Evolutionary conservation across 2,329 filamentous ascomycete genomes (phyloP).

Genomic region (Coniochaeta hoffmannii): DNA sequence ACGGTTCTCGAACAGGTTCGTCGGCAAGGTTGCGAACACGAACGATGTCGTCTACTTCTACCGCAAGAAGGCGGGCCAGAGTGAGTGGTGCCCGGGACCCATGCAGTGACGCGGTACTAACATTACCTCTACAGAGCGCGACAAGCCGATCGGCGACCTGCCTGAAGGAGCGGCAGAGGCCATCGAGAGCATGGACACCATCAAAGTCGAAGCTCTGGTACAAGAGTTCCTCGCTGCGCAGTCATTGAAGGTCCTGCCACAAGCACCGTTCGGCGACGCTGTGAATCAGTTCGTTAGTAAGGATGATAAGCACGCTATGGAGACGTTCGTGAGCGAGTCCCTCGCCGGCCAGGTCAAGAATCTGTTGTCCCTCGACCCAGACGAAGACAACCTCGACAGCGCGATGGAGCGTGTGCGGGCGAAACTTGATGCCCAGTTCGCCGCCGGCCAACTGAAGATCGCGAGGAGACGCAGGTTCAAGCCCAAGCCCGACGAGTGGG

Average conservation of each 20-base stretch:
- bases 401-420: constrained; percentile 68
- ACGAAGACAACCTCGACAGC: constrained; percentile 62
- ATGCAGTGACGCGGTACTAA: not conserved
- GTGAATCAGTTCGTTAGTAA: constrained; percentile 91
- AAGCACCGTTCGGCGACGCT: constrained; percentile 87
- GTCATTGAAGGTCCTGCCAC: constrained; percentile 84
- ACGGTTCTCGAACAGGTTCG: constrained; percentile 87
- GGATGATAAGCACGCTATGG: constrained; percentile 89
- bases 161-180: constrained; percentile 58
- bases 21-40: constrained; percentile 83
- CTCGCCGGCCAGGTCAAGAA: constrained; percentile 63
- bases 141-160: constrained; percentile 38
- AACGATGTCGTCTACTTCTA: constrained; percentile 93
- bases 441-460: constrained; percentile 51
- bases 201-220: constrained; percentile 86
- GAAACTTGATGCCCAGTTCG: constrained; percentile 64
- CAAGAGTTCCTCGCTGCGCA: constrained; percentile 81
- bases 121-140: constrained; percentile 10
- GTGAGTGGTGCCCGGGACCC: constrained; percentile 23
- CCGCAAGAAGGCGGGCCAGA: constrained; percentile 66
- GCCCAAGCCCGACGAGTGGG: constrained; percentile 74
- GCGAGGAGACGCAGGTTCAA: constrained; percentile 47
- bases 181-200: constrained; percentile 57
- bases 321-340: constrained; percentile 68
- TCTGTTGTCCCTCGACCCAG: constrained; percentile 58